These are phyloP conservation scores for Ascochyta viciae-villosae DNA, from an alignment of 2,329 filamentous ascomycete genomes.

Conservation along the genomic window DNA sequence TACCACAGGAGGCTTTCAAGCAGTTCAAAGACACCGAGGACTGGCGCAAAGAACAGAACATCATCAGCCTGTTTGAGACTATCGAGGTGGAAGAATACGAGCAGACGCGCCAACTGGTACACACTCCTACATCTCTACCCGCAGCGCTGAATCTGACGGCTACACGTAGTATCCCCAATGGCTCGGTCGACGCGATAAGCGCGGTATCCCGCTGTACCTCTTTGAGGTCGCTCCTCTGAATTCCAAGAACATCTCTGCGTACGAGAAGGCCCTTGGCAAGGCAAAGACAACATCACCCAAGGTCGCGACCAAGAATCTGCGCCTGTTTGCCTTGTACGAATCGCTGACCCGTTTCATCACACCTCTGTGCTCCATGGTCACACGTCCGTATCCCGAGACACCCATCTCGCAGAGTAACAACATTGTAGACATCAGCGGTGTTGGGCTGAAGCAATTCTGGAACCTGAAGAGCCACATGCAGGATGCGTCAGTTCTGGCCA, in stretches of 20 bases:
- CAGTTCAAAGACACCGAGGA: constrained; percentile 91
- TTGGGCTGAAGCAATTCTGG: constrained; percentile 94
- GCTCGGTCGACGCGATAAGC: constrained; percentile 87
- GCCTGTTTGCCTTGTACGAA: constrained; percentile 92
- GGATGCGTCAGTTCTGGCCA: constrained; percentile 84
- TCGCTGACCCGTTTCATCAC: constrained; percentile 87
- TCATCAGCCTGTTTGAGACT: constrained; percentile 81
- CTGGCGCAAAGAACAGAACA: constrained; percentile 81
- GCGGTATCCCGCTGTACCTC: constrained; percentile 90
- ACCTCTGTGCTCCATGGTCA: constrained; percentile 81
- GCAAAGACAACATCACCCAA: constrained; percentile 68
- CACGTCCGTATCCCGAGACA: constrained; percentile 76
- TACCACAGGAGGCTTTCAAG: constrained; percentile 75
- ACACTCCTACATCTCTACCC: constrained; percentile 22
- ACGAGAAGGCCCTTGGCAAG: constrained; percentile 69
- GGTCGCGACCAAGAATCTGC: constrained; percentile 76
- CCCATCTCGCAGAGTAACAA: constrained; percentile 93
- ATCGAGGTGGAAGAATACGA: constrained; percentile 89
- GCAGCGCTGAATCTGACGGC: constrained; percentile 22
- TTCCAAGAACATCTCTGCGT: constrained; percentile 78
- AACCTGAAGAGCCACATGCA: constrained; percentile 95
- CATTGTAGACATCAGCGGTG: constrained; percentile 89
- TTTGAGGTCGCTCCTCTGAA: constrained; percentile 87
- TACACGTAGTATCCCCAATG: constrained; percentile 83
- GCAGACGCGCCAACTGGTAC: constrained; percentile 75